Evolutionary conservation across 257 asterid species (phyloP), one percentile per base, ranked within the genome.

Genomic region (Capsicum chinense): DNA sequence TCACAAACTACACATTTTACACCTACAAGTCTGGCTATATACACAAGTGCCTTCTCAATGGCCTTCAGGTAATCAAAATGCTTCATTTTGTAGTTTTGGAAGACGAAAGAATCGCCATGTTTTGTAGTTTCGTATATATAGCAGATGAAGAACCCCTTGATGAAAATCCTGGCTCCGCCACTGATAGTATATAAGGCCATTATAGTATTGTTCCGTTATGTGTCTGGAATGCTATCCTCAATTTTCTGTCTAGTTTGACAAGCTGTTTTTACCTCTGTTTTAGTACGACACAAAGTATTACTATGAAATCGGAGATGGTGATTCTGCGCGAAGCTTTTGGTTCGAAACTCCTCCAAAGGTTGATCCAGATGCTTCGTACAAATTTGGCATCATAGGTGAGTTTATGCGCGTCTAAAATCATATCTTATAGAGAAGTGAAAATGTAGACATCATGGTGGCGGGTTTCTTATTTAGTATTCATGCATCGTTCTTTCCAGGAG

Each of bases 361-460:
- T 78, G 86, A 89, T 89, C 98, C 98, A 76, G 97, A 96, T 83
- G 91, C 94, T 83, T 82, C 99, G 68, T 94, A 94, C 94, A 94
- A 89, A 85, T 96, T 94, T 87, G 99, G 97, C 47, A 93, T 96
- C 68, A 96, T 96, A 83, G 99, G 99, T 96, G 56, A 92, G 97
- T 17, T 71, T 71, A 57, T 44, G 79, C 79, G 44, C 17, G 37
- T 71, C 79, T 71, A 26, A 69, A 69, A 26, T 69, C 78, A 1
- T 68, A 37, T 15, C 21, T 4, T 1, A 39, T 39, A 0, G 44
- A 39, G 44, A 39, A 39, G 44, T 39, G 44, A 39, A 3, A 48
- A 2, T 16, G 57, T 70, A 42, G 9, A 58, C 64, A 58, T 58
- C 64, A 58, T 58, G 64, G 64, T 58, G 64, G 10, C 21, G 8